phyloP scores from a whole-genome alignment of 208 protist genomes.

The Acanthamoeba polyphaga region DNA sequence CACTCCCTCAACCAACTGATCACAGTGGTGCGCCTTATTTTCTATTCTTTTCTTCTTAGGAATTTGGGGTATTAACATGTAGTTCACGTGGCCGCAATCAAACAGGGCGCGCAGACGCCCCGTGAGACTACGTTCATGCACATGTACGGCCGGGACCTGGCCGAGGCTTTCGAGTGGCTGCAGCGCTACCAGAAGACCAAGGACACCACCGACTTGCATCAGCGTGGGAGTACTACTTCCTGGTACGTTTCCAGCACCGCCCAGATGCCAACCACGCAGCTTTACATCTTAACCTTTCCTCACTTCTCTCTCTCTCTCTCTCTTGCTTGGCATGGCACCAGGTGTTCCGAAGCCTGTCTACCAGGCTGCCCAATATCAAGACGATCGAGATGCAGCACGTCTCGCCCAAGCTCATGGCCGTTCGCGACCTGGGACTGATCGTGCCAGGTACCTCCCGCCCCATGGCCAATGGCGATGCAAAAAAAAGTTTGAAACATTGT shows the following conservation, averaged over 20 bases:
- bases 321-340: slow-evolving; percentile 85
- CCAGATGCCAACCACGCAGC: too few species aligned
- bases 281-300: too few species aligned
- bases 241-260: slow-evolving; percentile 78
- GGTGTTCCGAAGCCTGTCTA: slow-evolving; percentile 96
- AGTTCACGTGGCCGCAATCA: neutral
- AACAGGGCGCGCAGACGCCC: slow-evolving; percentile 86
- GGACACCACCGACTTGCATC: slow-evolving; percentile 94
- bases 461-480: slow-evolving; percentile 85
- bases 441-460: slow-evolving; percentile 95
- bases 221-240: slow-evolving; percentile 98
- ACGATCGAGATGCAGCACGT: slow-evolving; percentile 97
- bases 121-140: slow-evolving; percentile 97
- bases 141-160: slow-evolving; percentile 91
- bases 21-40: slow-evolving; percentile 78
- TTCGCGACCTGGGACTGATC: slow-evolving; percentile 95
- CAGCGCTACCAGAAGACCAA: slow-evolving; percentile 91
- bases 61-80: neutral
- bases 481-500: neutral
- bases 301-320: neutral
- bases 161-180: slow-evolving; percentile 90
- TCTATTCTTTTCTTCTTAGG: too few species aligned
- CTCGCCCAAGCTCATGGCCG: slow-evolving; percentile 95
- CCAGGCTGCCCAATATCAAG: slow-evolving; percentile 97
- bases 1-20: slow-evolving; percentile 96